phyloP scores from a whole-genome alignment of 2,329 filamentous ascomycete genomes.

The Botrytis porri region DNA sequence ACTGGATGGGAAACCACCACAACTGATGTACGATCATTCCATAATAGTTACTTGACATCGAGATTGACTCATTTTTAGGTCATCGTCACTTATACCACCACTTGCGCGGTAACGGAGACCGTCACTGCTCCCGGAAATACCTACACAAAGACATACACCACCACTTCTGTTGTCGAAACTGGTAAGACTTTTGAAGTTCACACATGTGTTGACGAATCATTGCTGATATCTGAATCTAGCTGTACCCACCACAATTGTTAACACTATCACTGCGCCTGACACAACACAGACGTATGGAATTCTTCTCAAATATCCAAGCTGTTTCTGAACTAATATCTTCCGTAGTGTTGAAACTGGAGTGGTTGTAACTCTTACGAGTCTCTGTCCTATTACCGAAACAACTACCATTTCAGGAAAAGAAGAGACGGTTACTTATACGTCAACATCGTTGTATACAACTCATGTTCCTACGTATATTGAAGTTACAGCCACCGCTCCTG shows the following conservation, averaged over 20 bases:
- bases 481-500: constrained; percentile 13
- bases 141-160: constrained; percentile 44
- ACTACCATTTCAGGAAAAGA: neutral
- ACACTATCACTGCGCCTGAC: constrained; percentile 12
- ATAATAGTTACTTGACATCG: neutral
- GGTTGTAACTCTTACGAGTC: neutral
- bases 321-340: neutral
- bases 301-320: neutral
- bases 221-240: constrained; percentile 15
- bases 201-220: neutral
- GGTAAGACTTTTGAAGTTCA: constrained; percentile 22
- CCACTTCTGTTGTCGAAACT: constrained; percentile 42
- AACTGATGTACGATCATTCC: constrained; percentile 13
- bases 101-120: neutral
- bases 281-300: neutral
- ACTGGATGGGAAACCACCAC: constrained; percentile 18
- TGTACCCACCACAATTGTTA: constrained; percentile 24
- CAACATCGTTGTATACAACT: constrained; percentile 6
- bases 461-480: constrained; percentile 1
- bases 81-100: constrained; percentile 20
- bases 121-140: constrained; percentile 37
- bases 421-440: constrained; percentile 8
- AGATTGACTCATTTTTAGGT: constrained; percentile 16
- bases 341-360: constrained; percentile 12
- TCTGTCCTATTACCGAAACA: constrained; percentile 39